Percentiles rank a stretch among this genome's conserved stretches.
Conservation (phyloP, 345 rosid genomes). For the Dimocarpus longan region DNA sequence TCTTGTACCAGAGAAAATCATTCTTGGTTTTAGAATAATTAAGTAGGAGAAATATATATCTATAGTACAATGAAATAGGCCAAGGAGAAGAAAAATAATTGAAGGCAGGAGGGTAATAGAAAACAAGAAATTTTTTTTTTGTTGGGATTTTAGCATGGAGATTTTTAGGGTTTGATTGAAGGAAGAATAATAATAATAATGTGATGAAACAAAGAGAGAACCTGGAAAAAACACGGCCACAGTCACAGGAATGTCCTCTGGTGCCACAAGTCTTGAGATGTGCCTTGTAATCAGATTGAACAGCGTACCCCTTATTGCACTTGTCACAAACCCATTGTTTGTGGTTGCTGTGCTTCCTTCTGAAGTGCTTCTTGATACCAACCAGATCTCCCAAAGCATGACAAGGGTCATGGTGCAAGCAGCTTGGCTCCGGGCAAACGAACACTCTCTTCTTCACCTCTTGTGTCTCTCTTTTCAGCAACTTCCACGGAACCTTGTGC, state of each 20-base stretch:
- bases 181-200: neutral
- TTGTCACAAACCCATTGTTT: constrained; percentile 85
- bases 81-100: neutral
- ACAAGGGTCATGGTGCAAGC: constrained; percentile 84
- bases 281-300: constrained; percentile 88
- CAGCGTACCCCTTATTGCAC: constrained; percentile 83
- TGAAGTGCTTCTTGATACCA: constrained; percentile 77
- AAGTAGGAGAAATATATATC: no score
- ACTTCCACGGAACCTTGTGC: constrained; percentile 89
- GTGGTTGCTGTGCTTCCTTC: constrained; percentile 77
- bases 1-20: constrained; percentile 31
- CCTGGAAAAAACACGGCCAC: constrained; percentile 96
- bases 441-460: constrained; percentile 76
- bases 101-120: neutral
- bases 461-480: constrained; percentile 69
- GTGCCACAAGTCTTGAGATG: constrained; percentile 91
- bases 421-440: constrained; percentile 78
- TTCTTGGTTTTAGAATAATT: constrained; percentile 33
- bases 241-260: constrained; percentile 86
- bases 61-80: neutral
- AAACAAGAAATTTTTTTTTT: neutral
- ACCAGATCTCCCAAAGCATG: constrained; percentile 90
- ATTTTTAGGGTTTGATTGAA: constrained; percentile 15
- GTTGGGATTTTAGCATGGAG: neutral
- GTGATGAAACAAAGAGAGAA: constrained; percentile 6